Percentiles rank a stretch among this genome's conserved stretches.
Conservation (phyloP, 345 rosid genomes). For the Lepidium africanum region DNA sequence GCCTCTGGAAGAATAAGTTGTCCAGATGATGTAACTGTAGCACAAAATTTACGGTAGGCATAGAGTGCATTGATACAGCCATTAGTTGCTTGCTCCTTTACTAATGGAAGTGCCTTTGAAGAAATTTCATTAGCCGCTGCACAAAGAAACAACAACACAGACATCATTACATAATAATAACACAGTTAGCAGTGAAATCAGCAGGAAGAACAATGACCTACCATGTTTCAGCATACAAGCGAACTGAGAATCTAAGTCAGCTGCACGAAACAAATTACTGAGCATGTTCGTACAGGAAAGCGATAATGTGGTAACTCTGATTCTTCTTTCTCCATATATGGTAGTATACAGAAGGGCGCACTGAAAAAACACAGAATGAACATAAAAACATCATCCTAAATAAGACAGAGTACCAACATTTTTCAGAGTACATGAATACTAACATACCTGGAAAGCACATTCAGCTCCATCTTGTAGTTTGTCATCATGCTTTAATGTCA, state of each 20-base stretch:
- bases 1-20: conserved; percentile 99
- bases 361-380: conserved; percentile 30
- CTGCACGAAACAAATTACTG: conserved; percentile 83
- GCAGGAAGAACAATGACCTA: conserved; percentile 10
- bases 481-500: conserved; percentile 91
- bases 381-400: neutral
- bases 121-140: conserved; percentile 78
- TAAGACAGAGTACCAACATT: neutral
- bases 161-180: neutral
- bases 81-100: conserved; percentile 72
- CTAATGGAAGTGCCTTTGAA: conserved; percentile 47
- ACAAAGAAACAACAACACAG: conserved; percentile 1
- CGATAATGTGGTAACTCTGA: conserved; percentile 70
- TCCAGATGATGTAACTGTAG: conserved; percentile 90
- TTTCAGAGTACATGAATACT: neutral
- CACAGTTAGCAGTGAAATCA: conserved; percentile 1
- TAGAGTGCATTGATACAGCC: conserved; percentile 67
- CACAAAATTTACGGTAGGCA: conserved; percentile 93
- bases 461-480: conserved; percentile 94
- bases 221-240: conserved; percentile 97
- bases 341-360: conserved; percentile 97
- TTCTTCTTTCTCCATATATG: conserved; percentile 89
- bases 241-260: conserved; percentile 95
- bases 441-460: conserved; percentile 91
- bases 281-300: conserved; percentile 88